These are phyloP conservation scores for Isabelozyma rhagii DNA, from an alignment of 805 yeast genomes.

Conservation along the genomic window DNA sequence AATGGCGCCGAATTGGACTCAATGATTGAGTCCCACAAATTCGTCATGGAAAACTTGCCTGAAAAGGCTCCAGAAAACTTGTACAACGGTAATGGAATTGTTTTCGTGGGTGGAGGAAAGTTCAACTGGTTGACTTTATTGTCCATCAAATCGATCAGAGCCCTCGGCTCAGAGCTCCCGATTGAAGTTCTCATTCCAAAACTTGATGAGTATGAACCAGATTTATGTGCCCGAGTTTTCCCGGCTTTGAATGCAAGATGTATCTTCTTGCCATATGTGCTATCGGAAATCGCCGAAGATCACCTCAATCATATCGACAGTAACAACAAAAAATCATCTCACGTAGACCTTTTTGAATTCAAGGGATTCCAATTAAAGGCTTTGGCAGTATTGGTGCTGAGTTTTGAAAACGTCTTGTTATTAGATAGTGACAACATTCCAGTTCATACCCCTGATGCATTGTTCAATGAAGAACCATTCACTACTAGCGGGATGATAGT, in stretches of 20 bases:
- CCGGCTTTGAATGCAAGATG: slow-evolving; percentile 39
- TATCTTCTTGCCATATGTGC: slow-evolving; percentile 31
- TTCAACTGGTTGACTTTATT: slow-evolving; percentile 70
- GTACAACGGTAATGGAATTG: slow-evolving; percentile 54
- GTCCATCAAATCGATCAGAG: slow-evolving; percentile 62
- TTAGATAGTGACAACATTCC: slow-evolving; percentile 80
- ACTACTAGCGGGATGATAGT: slow-evolving; percentile 51
- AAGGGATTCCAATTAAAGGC: slow-evolving; percentile 44
- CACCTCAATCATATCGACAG: background rate
- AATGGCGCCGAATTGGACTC: slow-evolving; percentile 38
- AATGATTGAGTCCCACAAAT: slow-evolving; percentile 46
- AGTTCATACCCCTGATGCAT: slow-evolving; percentile 55
- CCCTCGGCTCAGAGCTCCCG: slow-evolving; percentile 66
- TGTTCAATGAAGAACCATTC: slow-evolving; percentile 60
- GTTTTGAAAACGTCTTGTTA: slow-evolving; percentile 67
- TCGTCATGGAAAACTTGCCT: slow-evolving; percentile 44
- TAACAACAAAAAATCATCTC: slow-evolving; percentile 13
- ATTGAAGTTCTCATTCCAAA: slow-evolving; percentile 81
- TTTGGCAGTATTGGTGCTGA: slow-evolving; percentile 37
- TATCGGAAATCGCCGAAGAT: slow-evolving; percentile 9
- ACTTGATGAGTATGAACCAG: slow-evolving; percentile 65
- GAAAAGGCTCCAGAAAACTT: slow-evolving; percentile 33
- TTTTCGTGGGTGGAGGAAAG: slow-evolving; percentile 77
- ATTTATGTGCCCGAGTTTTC: slow-evolving; percentile 42
- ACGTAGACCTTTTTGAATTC: slow-evolving; percentile 31